Percentiles rank a stretch among this genome's conserved stretches.
Evolutionary conservation across 208 protist genomes (phyloP).

Genomic region (Naegleria lovaniensis): DNA sequence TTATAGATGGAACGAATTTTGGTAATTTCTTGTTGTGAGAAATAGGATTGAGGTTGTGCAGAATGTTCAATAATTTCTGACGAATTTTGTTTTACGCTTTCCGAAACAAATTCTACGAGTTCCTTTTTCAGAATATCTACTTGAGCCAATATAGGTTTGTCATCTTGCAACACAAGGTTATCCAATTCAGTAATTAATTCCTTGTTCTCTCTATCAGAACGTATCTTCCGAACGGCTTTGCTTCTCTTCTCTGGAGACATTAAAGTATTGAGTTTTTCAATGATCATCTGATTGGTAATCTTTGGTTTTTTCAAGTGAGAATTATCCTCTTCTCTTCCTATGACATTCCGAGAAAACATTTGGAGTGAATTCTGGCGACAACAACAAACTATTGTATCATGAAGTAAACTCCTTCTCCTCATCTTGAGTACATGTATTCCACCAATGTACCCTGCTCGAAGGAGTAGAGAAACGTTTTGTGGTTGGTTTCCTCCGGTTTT

Average conservation of each 20-base stretch:
- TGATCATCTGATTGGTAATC: background rate
- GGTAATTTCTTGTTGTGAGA: background rate
- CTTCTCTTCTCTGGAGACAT: background rate
- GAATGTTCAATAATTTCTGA: background rate
- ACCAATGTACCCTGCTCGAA: too few species aligned
- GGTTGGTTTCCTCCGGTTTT: too few species aligned
- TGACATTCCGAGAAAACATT: too few species aligned
- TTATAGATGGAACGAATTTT: background rate
- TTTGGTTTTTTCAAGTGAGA: background rate
- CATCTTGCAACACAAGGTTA: background rate
- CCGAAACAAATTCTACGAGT: background rate
- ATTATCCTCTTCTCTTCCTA: too few species aligned
- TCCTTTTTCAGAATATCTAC: background rate
- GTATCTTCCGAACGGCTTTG: background rate
- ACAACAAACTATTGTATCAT: too few species aligned
- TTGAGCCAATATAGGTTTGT: background rate
- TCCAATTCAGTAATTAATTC: background rate
- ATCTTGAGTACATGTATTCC: too few species aligned
- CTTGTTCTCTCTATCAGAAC: background rate
- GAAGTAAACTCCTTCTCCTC: too few species aligned
- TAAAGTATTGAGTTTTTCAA: background rate
- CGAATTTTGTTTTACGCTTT: background rate
- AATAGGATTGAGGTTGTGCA: background rate
- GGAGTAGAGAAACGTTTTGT: too few species aligned
- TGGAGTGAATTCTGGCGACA: too few species aligned